Conservation (phyloP, 2,329 filamentous ascomycete genomes). For the Phoma sp. region DNA sequence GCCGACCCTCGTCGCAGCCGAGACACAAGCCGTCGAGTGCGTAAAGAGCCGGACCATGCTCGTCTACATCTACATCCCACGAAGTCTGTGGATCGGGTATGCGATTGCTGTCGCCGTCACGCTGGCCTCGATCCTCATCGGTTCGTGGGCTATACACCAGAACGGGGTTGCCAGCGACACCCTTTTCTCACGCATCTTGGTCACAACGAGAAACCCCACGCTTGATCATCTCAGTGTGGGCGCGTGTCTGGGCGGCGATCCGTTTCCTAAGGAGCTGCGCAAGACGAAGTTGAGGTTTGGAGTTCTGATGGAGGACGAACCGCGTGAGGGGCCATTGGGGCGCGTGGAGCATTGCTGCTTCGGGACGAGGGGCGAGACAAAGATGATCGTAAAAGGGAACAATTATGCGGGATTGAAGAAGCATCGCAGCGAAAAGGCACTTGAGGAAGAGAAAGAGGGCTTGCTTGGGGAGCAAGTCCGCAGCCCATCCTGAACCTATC, state of each 20-base stretch:
- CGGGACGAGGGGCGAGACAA: conserved; percentile 46
- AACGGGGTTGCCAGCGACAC: conserved; percentile 48
- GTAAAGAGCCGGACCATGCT: conserved; percentile 33
- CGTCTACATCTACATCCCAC: conserved; percentile 40
- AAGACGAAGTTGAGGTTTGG: conserved; percentile 49
- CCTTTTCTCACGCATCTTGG: conserved; percentile 46
- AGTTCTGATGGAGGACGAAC: conserved; percentile 46
- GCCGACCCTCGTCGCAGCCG: conserved; percentile 36
- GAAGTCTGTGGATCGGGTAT: conserved; percentile 46
- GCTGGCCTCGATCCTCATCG: conserved; percentile 37
- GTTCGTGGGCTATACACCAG: conserved; percentile 40
- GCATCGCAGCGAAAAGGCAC: background rate
- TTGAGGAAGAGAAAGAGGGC: conserved; percentile 1
- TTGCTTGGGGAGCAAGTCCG: conserved; percentile 2
- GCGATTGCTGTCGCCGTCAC: conserved; percentile 40
- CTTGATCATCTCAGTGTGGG: conserved; percentile 47
- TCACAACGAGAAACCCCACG: conserved; percentile 48
- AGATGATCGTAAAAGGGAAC: conserved; percentile 46
- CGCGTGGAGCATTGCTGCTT: conserved; percentile 49
- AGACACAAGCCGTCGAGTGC: conserved; percentile 32
- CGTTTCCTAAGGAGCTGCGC: conserved; percentile 48
- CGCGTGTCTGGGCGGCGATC: conserved; percentile 49
- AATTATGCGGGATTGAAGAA: conserved; percentile 44
- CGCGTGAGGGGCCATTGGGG: conserved; percentile 37
- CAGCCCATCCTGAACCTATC: background rate